Conservation (phyloP, 2,329 filamentous ascomycete species). For the Xylaria sp. region DNA sequence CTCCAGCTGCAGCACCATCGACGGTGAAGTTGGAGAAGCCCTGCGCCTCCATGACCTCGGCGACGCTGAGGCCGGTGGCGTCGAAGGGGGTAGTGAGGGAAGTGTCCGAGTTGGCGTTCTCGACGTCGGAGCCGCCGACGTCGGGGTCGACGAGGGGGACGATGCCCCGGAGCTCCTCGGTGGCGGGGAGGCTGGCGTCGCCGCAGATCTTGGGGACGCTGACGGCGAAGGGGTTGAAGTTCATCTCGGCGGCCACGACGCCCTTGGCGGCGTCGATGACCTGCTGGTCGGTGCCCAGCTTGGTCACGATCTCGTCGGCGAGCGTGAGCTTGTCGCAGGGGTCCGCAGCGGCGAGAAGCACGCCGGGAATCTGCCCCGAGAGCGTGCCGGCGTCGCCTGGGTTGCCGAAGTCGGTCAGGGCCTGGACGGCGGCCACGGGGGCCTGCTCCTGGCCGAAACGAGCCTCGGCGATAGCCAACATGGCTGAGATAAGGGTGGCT, state of each 20-base stretch:
- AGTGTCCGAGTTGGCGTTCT: slow-evolving; percentile 61
- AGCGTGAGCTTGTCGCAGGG: slow-evolving; percentile 68
- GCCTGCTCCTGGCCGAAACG: slow-evolving; percentile 67
- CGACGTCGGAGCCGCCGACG: slow-evolving; percentile 57
- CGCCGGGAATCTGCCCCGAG: slow-evolving; percentile 61
- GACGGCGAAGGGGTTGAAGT: slow-evolving; percentile 70
- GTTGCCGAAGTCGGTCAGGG: slow-evolving; percentile 56
- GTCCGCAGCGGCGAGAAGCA: slow-evolving; percentile 66
- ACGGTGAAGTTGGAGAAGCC: slow-evolving; percentile 66
- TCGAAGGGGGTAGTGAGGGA: slow-evolving; percentile 58
- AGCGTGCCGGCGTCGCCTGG: slow-evolving; percentile 66
- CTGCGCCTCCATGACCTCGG: slow-evolving; percentile 62
- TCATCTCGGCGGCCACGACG: slow-evolving; percentile 70
- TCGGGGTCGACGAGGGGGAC: slow-evolving; percentile 68
- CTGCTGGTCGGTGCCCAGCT: slow-evolving; percentile 61
- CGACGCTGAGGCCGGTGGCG: slow-evolving; percentile 65
- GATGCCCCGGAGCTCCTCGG: slow-evolving; percentile 64
- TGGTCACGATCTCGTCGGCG: slow-evolving; percentile 64
- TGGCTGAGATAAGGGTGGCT: slow-evolving; percentile 42
- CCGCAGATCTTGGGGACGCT: slow-evolving; percentile 65
- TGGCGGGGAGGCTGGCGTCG: slow-evolving; percentile 64
- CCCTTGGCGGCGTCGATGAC: slow-evolving; percentile 64
- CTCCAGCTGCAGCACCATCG: slow-evolving; percentile 32
- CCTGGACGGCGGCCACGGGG: slow-evolving; percentile 57
- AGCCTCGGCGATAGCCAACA: slow-evolving; percentile 51